phyloP scores from a whole-genome alignment of 768 basidiomycete genomes.

The Pleurotus salmoneostramineus region DNA sequence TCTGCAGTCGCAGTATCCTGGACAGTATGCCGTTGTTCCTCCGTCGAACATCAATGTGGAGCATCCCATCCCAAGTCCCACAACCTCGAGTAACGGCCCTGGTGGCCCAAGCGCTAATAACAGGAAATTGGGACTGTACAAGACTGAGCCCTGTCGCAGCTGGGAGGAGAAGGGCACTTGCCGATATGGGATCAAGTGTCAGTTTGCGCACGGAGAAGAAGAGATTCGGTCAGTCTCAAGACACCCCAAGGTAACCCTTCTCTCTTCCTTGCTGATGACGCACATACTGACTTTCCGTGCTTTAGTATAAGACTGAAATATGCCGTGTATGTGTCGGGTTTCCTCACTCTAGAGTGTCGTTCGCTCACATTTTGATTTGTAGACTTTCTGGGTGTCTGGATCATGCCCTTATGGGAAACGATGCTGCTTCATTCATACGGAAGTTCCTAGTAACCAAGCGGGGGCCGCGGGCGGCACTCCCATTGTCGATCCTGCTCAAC shows the following conservation, averaged over 20 bases:
- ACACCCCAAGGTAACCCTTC: slow-evolving; percentile 74
- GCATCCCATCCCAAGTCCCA: slow-evolving; percentile 37
- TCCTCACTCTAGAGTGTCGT: slow-evolving; percentile 3
- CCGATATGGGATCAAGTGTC: slow-evolving; percentile 85
- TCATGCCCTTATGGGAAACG: slow-evolving; percentile 91
- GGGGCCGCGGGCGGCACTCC: slow-evolving; percentile 41
- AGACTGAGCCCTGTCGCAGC: slow-evolving; percentile 86
- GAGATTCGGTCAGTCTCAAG: slow-evolving; percentile 81
- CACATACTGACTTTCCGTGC: slow-evolving; percentile 2
- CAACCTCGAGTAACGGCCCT: slow-evolving; percentile 52
- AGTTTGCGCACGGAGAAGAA: slow-evolving; percentile 91
- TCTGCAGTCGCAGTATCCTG: slow-evolving; percentile 61
- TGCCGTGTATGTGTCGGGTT: slow-evolving; percentile 61
- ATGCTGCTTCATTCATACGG: slow-evolving; percentile 93
- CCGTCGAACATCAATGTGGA: slow-evolving; percentile 27
- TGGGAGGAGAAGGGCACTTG: slow-evolving; percentile 92
- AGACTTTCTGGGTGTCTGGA: slow-evolving; percentile 94
- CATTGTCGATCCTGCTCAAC: slow-evolving; percentile 36
- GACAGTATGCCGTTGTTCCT: slow-evolving; percentile 37
- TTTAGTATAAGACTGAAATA: slow-evolving; percentile 89
- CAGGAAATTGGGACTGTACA: slow-evolving; percentile 86
- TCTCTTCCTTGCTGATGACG: not conserved
- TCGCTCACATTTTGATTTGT: slow-evolving; percentile 14
- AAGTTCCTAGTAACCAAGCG: slow-evolving; percentile 63
- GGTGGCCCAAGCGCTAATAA: slow-evolving; percentile 92